A percentile compares a stretch with the other conserved stretches of the same genome.
phyloP scores from a whole-genome alignment of 768 basidiomycete genomes.

The Hygrophoropsis aurantiaca region DNA sequence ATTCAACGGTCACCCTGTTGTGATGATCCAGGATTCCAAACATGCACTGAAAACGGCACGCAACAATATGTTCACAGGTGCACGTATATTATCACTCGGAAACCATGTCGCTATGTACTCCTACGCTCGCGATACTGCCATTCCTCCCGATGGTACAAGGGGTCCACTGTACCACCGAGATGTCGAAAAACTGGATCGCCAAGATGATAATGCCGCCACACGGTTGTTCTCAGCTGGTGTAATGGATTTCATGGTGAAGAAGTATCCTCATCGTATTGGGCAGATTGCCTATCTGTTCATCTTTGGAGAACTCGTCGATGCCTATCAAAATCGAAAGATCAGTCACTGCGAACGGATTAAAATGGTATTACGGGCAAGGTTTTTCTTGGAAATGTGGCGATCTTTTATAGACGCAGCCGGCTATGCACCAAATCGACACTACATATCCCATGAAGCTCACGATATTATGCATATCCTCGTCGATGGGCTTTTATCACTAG shows the following conservation, averaged over 20 bases:
- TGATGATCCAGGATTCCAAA: conserved; percentile 29
- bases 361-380: conserved; percentile 29
- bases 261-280: conserved; percentile 26
- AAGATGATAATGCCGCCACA: conserved; percentile 45
- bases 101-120: conserved; percentile 3
- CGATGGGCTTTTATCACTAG: not conserved
- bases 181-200: conserved; percentile 39
- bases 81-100: conserved; percentile 23
- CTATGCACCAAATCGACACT: not conserved
- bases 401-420: conserved; percentile 10
- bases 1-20: conserved; percentile 2
- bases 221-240: conserved; percentile 36
- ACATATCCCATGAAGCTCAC: conserved; percentile 3
- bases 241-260: conserved; percentile 21
- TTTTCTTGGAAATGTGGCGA: conserved; percentile 32
- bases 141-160: not conserved
- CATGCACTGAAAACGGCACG: conserved; percentile 30
- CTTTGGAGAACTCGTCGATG: conserved; percentile 37
- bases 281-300: conserved; percentile 39
- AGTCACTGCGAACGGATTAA: conserved; percentile 23
- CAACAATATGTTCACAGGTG: conserved; percentile 33
- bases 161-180: conserved; percentile 23
- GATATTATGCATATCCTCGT: conserved; percentile 1
- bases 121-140: not conserved
- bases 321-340: conserved; percentile 35